Evolutionary conservation across 1,284 basidiomycete species (phyloP).

Genomic region (Anthracocystis setariae): DNA sequence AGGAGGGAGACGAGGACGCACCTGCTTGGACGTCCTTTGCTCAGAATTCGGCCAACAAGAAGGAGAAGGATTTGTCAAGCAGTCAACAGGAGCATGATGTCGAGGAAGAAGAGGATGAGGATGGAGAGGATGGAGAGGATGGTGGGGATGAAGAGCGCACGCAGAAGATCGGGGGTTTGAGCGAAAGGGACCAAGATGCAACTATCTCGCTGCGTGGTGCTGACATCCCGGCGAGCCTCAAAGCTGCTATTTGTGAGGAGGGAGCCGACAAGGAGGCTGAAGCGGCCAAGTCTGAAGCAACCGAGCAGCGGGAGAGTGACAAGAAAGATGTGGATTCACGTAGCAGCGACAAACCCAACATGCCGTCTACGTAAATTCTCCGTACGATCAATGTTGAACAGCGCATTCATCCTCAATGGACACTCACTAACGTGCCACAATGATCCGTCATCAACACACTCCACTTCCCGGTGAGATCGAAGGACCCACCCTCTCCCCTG

Average conservation of each 20-base stretch:
- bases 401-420: constrained; percentile 7
- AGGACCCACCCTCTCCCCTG: no score
- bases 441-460: no score
- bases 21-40: constrained; percentile 23
- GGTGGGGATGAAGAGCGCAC: constrained; percentile 16
- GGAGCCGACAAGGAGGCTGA: background rate
- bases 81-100: constrained; percentile 1
- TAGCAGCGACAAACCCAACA: background rate
- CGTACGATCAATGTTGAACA: background rate
- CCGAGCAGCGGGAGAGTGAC: background rate
- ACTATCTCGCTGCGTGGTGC: constrained; percentile 32
- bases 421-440: no score
- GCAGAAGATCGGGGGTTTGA: constrained; percentile 14
- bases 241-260: background rate
- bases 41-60: background rate
- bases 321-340: background rate
- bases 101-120: constrained; percentile 12
- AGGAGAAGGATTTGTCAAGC: background rate
- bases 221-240: constrained; percentile 7
- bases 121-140: constrained; percentile 16
- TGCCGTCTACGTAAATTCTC: no score
- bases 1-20: constrained; percentile 32
- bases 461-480: no score
- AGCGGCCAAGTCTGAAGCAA: background rate
- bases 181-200: constrained; percentile 21